Base-by-base conservation (phyloP, 495 filamentous ascomycete genomes). In the Aspergillus haitiensis region DNA sequence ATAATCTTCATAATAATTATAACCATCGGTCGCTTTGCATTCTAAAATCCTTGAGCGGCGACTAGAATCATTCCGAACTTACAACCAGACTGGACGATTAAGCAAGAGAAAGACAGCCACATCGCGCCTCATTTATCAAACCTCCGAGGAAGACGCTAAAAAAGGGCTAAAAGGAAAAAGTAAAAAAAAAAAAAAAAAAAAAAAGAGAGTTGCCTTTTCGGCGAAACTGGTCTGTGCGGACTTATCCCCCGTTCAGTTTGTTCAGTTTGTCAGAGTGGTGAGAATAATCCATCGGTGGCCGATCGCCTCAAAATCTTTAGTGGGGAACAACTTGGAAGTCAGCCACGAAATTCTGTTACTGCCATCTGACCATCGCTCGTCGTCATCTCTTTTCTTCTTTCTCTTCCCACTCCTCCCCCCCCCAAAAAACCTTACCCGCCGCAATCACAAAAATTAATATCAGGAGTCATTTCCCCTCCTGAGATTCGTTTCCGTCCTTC, bases 301-400 rank as follows among this genome's bases (percentile, higher is more conserved):
- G 66, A 68, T 68, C 66, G 60, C 55, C 61, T 64, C 59, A 62
- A 56, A 65, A 57, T 62, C 61, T 61, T 56, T 64, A 59, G 64
- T 66, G 64, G 67, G 67, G 67, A 69, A 60, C 35, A 32, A 48
- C 18, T 55, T 45, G 42, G 16, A 69, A 49, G 61, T 59, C 59
- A 67, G 56, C 65, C 52, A 59, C 61, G 49, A 60, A 53, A 61
- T 67, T 64, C 58, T 64, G 31, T 46, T 50, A 42, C 35, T 45
- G 13, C 47, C 56, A 42, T 63, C 61, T 56, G 44, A 75, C 31
- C 64, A 56, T 27, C 71, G 68, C 9, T 69, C 61, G 37, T 60
- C 54, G 31, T 75, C 72, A 34, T 48, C 44, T 56, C 49, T 51
- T 51, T 55, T 32, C 18, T 31, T 42, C 45, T 33, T 33, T 55